Evolutionary conservation across 768 basidiomycete genomes (phyloP).

Genomic region (Kwoniella dendrophila): DNA sequence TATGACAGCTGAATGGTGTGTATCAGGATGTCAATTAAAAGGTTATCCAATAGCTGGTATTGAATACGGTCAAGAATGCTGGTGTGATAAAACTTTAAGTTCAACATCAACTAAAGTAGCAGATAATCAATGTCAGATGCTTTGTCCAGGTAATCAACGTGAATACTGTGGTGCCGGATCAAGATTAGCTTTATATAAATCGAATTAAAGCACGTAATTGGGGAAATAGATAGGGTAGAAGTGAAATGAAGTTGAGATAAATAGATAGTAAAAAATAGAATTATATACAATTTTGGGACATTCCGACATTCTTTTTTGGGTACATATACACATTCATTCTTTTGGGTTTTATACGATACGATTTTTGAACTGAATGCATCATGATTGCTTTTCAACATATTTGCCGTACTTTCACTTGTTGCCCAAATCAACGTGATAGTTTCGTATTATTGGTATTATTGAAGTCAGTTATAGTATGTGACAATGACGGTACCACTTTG

Average conservation of each 20-base stretch:
- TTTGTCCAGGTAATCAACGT: slow-evolving; percentile 63
- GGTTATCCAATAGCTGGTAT: slow-evolving; percentile 70
- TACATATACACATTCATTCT: too few relatives aligned
- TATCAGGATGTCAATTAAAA: slow-evolving; percentile 62
- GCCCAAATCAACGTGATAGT: too few relatives aligned
- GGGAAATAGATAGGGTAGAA: not conserved
- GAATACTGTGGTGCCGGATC: slow-evolving; percentile 41
- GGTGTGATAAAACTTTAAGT: slow-evolving; percentile 68
- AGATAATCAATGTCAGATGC: slow-evolving; percentile 68
- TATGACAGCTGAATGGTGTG: slow-evolving; percentile 61
- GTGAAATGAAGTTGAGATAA: not conserved
- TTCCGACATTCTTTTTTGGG: too few relatives aligned
- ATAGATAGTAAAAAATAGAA: too few relatives aligned
- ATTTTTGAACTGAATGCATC: too few relatives aligned
- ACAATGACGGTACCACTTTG: too few relatives aligned
- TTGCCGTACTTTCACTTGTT: too few relatives aligned
- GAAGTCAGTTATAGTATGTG: too few relatives aligned
- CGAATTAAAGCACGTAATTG: not conserved
- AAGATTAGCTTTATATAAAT: slow-evolving; percentile 14
- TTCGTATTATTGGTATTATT: too few relatives aligned
- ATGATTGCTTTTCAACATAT: too few relatives aligned
- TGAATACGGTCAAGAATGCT: slow-evolving; percentile 61
- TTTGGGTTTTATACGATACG: too few relatives aligned
- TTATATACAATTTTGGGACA: too few relatives aligned
- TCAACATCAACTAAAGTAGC: slow-evolving; percentile 59